phyloP scores from a whole-genome alignment of 768 basidiomycete genomes.

The Russula sp. region DNA sequence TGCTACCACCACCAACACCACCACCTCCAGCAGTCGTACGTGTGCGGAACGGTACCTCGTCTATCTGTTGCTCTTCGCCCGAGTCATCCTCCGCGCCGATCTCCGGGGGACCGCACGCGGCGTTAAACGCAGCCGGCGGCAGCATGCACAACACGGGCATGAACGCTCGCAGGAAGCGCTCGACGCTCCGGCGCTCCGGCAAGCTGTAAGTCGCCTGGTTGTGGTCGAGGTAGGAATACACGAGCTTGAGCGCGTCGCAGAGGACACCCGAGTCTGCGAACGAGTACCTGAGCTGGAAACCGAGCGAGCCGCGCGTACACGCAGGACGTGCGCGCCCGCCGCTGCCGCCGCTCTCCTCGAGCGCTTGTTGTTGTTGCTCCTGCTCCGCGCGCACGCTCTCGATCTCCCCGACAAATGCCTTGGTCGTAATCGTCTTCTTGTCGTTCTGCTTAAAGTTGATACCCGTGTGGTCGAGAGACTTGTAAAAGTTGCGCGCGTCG shows the following conservation, averaged over 20 bases:
- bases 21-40: conserved; percentile 5
- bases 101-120: conserved; percentile 50
- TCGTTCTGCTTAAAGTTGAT: conserved; percentile 93
- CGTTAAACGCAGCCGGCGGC: conserved; percentile 58
- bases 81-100: conserved; percentile 33
- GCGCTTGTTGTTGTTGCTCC: conserved; percentile 20
- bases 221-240: conserved; percentile 87
- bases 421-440: conserved; percentile 85
- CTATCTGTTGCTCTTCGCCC: conserved; percentile 23
- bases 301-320: conserved; percentile 42
- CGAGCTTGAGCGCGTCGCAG: conserved; percentile 83
- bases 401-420: conserved; percentile 74
- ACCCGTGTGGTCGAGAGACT: conserved; percentile 93
- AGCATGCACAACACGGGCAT: conserved; percentile 75
- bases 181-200: conserved; percentile 74
- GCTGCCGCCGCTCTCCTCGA: background rate
- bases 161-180: conserved; percentile 78
- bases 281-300: conserved; percentile 70
- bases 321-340: conserved; percentile 7
- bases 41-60: background rate
- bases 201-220: conserved; percentile 67
- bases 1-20: conserved; percentile 23
- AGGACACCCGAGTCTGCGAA: conserved; percentile 75
- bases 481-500: conserved; percentile 97
- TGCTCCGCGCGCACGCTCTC: conserved; percentile 52